Conservation (phyloP, 305 asterid genomes). For the Fraxinus baroniana region DNA sequence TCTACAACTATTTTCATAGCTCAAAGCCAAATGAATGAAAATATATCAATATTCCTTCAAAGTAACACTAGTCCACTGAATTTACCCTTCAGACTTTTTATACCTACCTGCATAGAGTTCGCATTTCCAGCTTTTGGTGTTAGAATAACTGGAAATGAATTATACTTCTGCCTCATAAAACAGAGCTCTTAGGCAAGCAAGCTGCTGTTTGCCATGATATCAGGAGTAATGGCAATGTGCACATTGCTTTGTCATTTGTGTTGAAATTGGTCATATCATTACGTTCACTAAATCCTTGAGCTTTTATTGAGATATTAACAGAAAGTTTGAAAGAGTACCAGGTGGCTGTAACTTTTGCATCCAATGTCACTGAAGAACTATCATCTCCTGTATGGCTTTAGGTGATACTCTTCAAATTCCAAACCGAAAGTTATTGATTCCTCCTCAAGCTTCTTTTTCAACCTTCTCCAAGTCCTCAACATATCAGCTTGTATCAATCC, state of each 20-base stretch:
- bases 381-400: constrained; percentile 76
- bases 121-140: not conserved
- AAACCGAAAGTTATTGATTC: constrained; percentile 71
- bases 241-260: not conserved
- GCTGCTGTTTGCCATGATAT: not conserved
- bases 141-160: not conserved
- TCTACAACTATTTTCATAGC: not conserved
- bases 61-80: not conserved
- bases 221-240: not conserved
- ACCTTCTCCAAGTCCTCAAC: constrained; percentile 87
- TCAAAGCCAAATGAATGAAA: not conserved
- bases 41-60: not conserved
- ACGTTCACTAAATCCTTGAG: not conserved
- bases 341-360: not conserved
- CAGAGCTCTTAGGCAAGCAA: not conserved
- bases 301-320: not conserved
- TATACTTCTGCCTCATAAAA: not conserved
- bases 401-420: constrained; percentile 69
- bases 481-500: constrained; percentile 86
- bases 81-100: not conserved
- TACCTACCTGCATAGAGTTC: not conserved
- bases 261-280: not conserved
- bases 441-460: constrained; percentile 84
- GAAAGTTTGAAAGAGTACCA: not conserved
- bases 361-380: not conserved